Evolutionary conservation across 73 alveolate species (phyloP).

Genomic region (Paramecium tetraurelia): DNA sequence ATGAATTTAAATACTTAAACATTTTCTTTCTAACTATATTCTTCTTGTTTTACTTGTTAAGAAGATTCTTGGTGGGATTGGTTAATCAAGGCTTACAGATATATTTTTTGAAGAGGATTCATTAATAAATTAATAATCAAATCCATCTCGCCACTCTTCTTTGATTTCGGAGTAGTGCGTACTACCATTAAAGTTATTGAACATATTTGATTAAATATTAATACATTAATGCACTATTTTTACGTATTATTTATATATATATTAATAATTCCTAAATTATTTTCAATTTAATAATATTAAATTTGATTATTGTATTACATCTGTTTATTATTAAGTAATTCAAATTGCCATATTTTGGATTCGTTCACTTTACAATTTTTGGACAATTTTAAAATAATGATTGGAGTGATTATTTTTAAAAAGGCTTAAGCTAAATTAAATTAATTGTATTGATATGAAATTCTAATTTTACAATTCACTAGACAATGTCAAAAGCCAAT

Average conservation of each 20-base stretch:
- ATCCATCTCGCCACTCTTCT: not conserved
- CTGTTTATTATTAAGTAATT: not conserved
- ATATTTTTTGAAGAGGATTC: conserved; percentile 26
- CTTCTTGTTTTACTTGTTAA: not conserved
- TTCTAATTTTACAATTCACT: no score
- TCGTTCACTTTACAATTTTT: no score
- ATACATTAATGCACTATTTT: not conserved
- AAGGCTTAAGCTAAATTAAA: no score
- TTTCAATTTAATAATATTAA: not conserved
- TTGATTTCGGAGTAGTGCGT: not conserved
- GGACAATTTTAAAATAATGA: no score
- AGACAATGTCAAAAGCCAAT: not conserved
- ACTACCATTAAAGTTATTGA: not conserved
- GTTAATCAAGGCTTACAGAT: not conserved
- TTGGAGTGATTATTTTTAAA: no score
- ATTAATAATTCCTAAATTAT: not conserved
- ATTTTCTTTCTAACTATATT: not conserved
- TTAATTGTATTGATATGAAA: no score
- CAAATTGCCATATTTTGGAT: no score
- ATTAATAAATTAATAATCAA: not conserved
- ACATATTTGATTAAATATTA: not conserved
- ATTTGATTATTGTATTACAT: not conserved
- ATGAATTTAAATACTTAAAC: not conserved
- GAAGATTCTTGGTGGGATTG: not conserved
- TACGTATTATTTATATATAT: not conserved